Percentiles rank a stretch among this genome's conserved stretches.
These are phyloP conservation scores for Saksenaea oblongispora DNA, from an alignment of 371 early-diverging fungal species.

Conservation along the genomic window DNA sequence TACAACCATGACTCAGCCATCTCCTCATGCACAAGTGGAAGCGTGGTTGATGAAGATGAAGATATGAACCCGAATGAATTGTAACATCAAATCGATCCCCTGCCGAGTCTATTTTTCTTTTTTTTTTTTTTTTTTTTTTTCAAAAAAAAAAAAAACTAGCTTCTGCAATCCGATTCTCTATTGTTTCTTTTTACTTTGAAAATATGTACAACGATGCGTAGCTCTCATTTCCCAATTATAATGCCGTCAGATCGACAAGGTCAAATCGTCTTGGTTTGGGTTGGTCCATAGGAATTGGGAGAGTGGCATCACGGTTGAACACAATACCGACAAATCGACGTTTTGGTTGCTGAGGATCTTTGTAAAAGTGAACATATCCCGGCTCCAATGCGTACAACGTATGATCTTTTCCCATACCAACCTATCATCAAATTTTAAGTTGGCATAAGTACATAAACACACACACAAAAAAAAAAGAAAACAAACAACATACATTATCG, in stretches of 20 bases:
- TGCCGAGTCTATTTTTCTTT: background rate
- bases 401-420: slow-evolving; percentile 91
- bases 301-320: slow-evolving; percentile 60
- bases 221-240: slow-evolving; percentile 17
- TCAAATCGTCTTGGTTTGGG: slow-evolving; percentile 78
- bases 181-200: background rate
- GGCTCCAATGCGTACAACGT: slow-evolving; percentile 82
- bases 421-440: slow-evolving; percentile 34
- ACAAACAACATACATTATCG: slow-evolving; percentile 63
- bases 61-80: background rate
- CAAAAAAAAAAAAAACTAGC: background rate
- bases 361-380: slow-evolving; percentile 90
- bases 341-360: slow-evolving; percentile 66
- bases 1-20: slow-evolving; percentile 14
- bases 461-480: background rate
- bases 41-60: background rate
- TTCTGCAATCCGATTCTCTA: background rate
- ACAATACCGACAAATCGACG: slow-evolving; percentile 83
- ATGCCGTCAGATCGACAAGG: slow-evolving; percentile 63
- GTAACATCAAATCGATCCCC: background rate
- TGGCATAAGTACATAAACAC: background rate
- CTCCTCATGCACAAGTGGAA: slow-evolving; percentile 13
- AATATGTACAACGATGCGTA: slow-evolving; percentile 8
- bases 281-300: slow-evolving; percentile 64
- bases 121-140: background rate